Base-by-base conservation (phyloP, 2,329 filamentous ascomycete species). In the Davidsoniella neocaledoniae region DNA sequence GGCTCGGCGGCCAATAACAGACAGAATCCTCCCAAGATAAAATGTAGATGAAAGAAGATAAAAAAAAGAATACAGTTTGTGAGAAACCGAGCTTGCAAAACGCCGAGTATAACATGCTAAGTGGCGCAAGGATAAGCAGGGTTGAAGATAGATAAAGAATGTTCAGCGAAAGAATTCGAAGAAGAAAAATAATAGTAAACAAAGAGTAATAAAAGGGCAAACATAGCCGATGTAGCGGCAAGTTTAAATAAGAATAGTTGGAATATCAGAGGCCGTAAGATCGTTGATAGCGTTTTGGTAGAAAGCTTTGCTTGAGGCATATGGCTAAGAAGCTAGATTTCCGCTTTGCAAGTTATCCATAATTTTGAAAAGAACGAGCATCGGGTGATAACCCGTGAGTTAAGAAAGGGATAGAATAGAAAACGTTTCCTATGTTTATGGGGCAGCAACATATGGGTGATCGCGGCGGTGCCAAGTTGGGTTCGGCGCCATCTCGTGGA, bases 391-490 rank as follows among this genome's bases (percentile, higher is more conserved):
- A 12, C 29, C 29, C 12, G 29, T 12, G 29, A 33, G 29, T 33
- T 33, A 12, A 33, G 21, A 23, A 23, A 9, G 29, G 8, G 29
- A 12, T 12, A 33, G 12, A 4, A 33, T 33, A 33, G 29, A 3
- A 12, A 9, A 2, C 8, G 12, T 1, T 12, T 33, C 4, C 16
- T 17, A 23, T 23, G 21, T 23, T 43, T 33, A 49, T 9, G 47
- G 47, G 5, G 47, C 40, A 3, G 47, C 38, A 17, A 43, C 41
- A n/a, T 49, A 49, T 4, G 41, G 33, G 14, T 33, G 29, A 12
- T 44, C 48, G 17, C 39, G 41, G 5, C 48, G 29, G 7, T 49
- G 29, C 48, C 48, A 49, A 4, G 41, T 10, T 3, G 48, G 36
- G 23, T 38, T 38, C 16, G 19, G 39, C 6, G 36, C 21, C 43